Base-by-base conservation (phyloP, 768 basidiomycete genomes). In the Auriscalpium microsporum region DNA sequence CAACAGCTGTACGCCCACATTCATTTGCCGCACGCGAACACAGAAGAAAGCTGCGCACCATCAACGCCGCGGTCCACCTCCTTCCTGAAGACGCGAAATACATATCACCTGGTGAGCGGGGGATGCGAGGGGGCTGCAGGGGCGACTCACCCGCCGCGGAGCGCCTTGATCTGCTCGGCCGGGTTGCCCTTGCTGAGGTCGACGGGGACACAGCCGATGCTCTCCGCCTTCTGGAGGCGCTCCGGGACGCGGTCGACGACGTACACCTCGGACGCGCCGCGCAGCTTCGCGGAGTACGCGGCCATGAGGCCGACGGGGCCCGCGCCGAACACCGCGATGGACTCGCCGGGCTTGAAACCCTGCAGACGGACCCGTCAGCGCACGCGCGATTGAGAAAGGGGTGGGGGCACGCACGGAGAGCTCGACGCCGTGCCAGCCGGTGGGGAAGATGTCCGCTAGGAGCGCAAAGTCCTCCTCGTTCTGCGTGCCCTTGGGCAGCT, bases 221-320 rank as follows among this genome's bases (percentile, higher is more conserved):
- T 73, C 56, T 74, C 73, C 0, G 78, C 79, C 62, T 81, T 80
- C 6, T 67, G 68, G 34, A 81, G 68, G 8, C 80, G 68, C 66
- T 81, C 80, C 1, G 76, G 70, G 4, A 82, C 78, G 53, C 78
- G 76, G 62, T 81, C 79, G 21, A 81, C 78, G 19, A 81, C 77
- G 57, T 78, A 81, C 9, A 81, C 75, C 33, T 76, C 71, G 1
- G 78, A 71, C 0, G 80, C 78, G 36, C 80, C 80, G 33, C 78
- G 75, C 1, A 81, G 64, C 7, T 72, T 61, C 1, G 79, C 79
- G 38, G 78, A 79, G 60, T 81, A 81, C 0, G 78, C 79, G 1
- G 79, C 79, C 79, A 81, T 81, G 37, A 81, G 73, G 1, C 80
- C 79, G 13, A 78, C 76, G 10, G 76, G 77, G 8, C 76, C 79